Percentiles rank a stretch among this genome's conserved stretches.
These are phyloP conservation scores for Eutrema yunnanense DNA, from an alignment of 345 rosid genomes.

Conservation along the genomic window DNA sequence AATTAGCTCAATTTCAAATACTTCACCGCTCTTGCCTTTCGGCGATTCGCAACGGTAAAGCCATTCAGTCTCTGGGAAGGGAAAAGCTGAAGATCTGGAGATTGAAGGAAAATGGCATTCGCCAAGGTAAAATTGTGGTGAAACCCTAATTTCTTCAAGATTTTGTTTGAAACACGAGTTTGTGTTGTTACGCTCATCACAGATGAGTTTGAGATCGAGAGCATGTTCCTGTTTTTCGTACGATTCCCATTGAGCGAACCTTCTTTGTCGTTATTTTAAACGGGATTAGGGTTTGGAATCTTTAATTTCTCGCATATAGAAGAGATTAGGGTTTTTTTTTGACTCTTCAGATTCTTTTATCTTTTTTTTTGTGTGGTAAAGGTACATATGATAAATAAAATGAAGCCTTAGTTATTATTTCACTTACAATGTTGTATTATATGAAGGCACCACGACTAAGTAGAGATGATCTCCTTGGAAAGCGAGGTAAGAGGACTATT, in stretches of 20 bases:
- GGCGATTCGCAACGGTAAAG: conserved; percentile 16
- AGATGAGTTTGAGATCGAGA: not conserved
- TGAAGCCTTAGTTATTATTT: not conserved
- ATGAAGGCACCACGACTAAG: conserved; percentile 25
- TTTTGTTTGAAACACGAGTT: not conserved
- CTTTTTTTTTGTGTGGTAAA: too few relatives aligned
- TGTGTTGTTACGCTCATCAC: not conserved
- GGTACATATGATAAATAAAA: too few relatives aligned
- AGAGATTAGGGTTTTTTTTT: not conserved
- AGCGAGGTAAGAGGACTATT: conserved; percentile 15
- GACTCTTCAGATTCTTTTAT: too few relatives aligned
- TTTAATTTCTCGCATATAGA: not conserved
- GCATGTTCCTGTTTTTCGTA: not conserved
- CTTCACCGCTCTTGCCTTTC: not conserved
- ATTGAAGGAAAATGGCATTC: conserved; percentile 18
- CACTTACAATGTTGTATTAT: not conserved
- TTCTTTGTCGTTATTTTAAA: not conserved
- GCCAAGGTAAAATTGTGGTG: conserved; percentile 4
- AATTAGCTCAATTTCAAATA: conserved; percentile 2
- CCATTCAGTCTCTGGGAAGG: not conserved
- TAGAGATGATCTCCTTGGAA: conserved; percentile 11
- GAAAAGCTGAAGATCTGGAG: conserved; percentile 17
- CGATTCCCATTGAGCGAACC: not conserved
- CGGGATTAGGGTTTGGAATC: not conserved
- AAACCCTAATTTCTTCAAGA: not conserved